Conservation (phyloP, 2,329 filamentous ascomycete genomes). For the Epichloe festucae region DNA sequence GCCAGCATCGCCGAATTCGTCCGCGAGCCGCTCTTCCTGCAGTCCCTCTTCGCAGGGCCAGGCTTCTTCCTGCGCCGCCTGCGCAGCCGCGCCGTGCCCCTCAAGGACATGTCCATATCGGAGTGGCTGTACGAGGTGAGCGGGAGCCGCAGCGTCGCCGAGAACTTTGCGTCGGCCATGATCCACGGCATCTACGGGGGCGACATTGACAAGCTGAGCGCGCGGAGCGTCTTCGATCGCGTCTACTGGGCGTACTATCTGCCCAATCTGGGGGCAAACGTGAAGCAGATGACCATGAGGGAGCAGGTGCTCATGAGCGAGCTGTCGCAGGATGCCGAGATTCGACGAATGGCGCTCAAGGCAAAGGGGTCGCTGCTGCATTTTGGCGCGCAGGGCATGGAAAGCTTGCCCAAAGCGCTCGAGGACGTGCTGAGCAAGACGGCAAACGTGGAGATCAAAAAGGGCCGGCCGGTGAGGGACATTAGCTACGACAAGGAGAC, state of each 20-base stretch:
- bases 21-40: conserved; percentile 20
- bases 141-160: conserved; percentile 31
- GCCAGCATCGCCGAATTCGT: conserved; percentile 14
- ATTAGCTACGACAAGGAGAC: conserved; percentile 27
- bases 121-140: conserved; percentile 23
- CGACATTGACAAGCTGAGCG: conserved; percentile 70
- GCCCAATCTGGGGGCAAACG: conserved; percentile 19
- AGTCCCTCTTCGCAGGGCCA: conserved; percentile 16
- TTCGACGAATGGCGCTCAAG: conserved; percentile 18
- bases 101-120: conserved; percentile 21
- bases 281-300: conserved; percentile 26
- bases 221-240: conserved; percentile 38
- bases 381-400: conserved; percentile 43
- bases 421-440: conserved; percentile 34
- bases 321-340: conserved; percentile 16
- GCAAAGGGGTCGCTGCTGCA: conserved; percentile 21
- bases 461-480: conserved; percentile 31
- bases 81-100: conserved; percentile 10
- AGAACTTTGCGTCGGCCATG: conserved; percentile 64
- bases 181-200: conserved; percentile 89
- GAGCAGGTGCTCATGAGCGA: conserved; percentile 18
- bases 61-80: conserved; percentile 14
- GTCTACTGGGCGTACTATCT: conserved; percentile 20
- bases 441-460: conserved; percentile 47
- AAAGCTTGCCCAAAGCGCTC: conserved; percentile 44